These are phyloP conservation scores for Clonostachys chloroleuca DNA, from an alignment of 2,329 filamentous ascomycete species.

Conservation along the genomic window DNA sequence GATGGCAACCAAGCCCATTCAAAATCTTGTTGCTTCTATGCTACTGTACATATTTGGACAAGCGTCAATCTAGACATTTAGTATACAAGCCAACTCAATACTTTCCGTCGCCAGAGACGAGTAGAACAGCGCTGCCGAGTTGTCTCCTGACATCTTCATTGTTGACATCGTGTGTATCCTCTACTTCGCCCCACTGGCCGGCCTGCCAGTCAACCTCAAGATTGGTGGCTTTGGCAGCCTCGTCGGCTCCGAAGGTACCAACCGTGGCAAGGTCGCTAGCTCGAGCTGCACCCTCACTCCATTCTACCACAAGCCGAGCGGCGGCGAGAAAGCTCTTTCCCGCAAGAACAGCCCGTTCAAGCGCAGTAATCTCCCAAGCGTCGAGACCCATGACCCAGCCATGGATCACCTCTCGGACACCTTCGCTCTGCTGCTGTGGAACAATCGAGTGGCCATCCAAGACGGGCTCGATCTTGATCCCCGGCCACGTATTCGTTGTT, in stretches of 20 bases:
- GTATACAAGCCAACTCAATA: too few species aligned
- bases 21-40: too few species aligned
- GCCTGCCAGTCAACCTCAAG: conserved; percentile 91
- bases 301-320: conserved; percentile 75
- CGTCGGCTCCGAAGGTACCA: conserved; percentile 80
- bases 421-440: conserved; percentile 66
- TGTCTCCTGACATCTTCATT: conserved; percentile 85
- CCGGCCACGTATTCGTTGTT: conserved; percentile 74
- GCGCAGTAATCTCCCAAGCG: conserved; percentile 77
- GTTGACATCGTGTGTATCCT: conserved; percentile 96
- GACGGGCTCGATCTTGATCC: conserved; percentile 72
- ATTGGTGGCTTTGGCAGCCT: conserved; percentile 73
- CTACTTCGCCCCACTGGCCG: conserved; percentile 89
- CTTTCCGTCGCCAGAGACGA: conserved; percentile 60
- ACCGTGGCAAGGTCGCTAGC: conserved; percentile 39
- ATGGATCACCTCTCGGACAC: conserved; percentile 71
- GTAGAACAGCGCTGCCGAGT: conserved; percentile 77
- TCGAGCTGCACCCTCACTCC: conserved; percentile 61
- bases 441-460: conserved; percentile 75
- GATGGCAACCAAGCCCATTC: too few species aligned
- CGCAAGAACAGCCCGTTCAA: conserved; percentile 80
- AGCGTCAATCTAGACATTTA: too few species aligned
- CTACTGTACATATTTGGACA: too few species aligned
- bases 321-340: conserved; percentile 83
- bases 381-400: conserved; percentile 72